These are phyloP conservation scores for Citropsis articulata DNA, from an alignment of 345 rosid species.

Conservation along the genomic window DNA sequence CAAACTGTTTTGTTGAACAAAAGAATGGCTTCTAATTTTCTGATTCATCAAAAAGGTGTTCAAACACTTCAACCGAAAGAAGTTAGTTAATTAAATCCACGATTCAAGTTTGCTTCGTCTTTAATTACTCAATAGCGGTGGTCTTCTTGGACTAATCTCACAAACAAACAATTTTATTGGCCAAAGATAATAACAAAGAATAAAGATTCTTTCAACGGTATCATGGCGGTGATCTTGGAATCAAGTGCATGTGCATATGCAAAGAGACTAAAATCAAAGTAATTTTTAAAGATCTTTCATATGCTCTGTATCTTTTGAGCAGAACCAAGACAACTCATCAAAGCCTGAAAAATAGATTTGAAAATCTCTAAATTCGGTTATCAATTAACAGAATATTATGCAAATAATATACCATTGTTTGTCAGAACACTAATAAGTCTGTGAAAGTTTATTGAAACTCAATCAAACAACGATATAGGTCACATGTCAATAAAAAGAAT, in stretches of 20 bases:
- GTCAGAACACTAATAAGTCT: conserved; percentile 8
- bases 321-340: neutral
- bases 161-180: neutral
- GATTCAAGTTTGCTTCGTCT: neutral
- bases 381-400: neutral
- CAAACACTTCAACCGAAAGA: neutral
- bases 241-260: neutral
- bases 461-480: conserved; percentile 15
- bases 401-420: neutral
- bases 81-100: neutral
- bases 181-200: neutral
- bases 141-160: neutral
- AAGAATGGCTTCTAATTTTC: neutral
- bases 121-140: neutral
- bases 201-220: neutral
- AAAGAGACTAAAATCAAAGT: neutral
- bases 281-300: neutral
- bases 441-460: neutral
- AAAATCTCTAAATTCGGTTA: neutral
- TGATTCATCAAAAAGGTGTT: neutral
- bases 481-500: conserved; percentile 10
- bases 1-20: too few species aligned
- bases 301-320: neutral
- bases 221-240: conserved; percentile 11
- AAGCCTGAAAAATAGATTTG: neutral